Base-by-base conservation (phyloP, 768 basidiomycete genomes). In the Leccinum boreale region DNA sequence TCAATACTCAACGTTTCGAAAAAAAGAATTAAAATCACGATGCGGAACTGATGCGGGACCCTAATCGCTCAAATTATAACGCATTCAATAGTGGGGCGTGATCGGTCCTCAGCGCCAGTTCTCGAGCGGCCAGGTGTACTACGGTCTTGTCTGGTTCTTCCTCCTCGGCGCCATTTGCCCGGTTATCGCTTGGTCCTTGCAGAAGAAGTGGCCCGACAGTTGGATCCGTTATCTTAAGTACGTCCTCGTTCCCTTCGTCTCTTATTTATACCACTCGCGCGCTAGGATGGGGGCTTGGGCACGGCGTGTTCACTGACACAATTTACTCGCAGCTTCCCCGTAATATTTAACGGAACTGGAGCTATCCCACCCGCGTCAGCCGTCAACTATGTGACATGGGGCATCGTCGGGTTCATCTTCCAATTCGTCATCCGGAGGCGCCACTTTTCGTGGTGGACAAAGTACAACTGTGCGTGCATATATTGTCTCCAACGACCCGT, bases 81-180 rank as follows among this genome's bases (percentile, higher is more conserved):
- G 0, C 28, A 4, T 42, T 39, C 19, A 14, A 47, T 33, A 68
- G 67, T 90, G 85, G 85, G 88, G 92, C 65, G 88, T 90, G 54
- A 90, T 93, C 57, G 90, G 91, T 9, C 92, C 91, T 28, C 78
- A 77, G n/a, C 79, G 85, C 10, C 85, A 85, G 65, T 92, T 89
- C 79, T 88, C 83, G 3, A 60, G 73, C 21, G 89, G 89, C 19
- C 83, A 85, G 66, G 73, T 86, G 26, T 88, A 87, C 72, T 78
- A 85, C 61, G 72, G 69, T 58, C 77, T 92, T 31, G 67, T 83
- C 19, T 85, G 85, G 74, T 93, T 91, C 77, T 94, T 94, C 87
- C 81, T 91, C 52, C 60, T 89, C 54, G 92, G 92, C 10, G 79
- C 85, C 50, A 29, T 85, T 52, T 78, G 81, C 48, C 92, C 91